Evolutionary conservation across 2,329 filamentous ascomycete species (phyloP).

Genomic region (Ploettnerulaceae sp.): DNA sequence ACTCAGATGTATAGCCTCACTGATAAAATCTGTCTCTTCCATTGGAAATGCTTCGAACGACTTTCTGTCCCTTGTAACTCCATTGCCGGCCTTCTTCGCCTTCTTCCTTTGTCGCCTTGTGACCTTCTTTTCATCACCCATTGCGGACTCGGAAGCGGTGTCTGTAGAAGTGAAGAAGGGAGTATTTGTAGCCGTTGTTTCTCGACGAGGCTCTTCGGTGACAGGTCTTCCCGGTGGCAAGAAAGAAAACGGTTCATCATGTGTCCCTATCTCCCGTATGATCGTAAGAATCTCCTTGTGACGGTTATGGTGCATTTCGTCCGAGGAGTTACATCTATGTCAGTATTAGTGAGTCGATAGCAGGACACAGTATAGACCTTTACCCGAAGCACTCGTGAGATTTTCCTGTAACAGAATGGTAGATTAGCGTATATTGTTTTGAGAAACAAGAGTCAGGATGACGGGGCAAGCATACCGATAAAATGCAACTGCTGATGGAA

Average conservation of each 20-base stretch:
- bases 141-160: constrained; percentile 19
- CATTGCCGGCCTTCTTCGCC: constrained; percentile 23
- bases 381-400: constrained; percentile 32
- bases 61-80: constrained; percentile 10
- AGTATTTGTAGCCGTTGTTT: constrained; percentile 5
- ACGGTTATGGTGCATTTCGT: constrained; percentile 32
- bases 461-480: constrained; percentile 25
- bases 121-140: constrained; percentile 9
- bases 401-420: constrained; percentile 22
- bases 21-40: constrained; percentile 29
- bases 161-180: constrained; percentile 18
- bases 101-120: constrained; percentile 28
- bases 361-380: not conserved
- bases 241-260: constrained; percentile 19
- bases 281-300: constrained; percentile 32
- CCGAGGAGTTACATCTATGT: constrained; percentile 29
- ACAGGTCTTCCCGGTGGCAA: constrained; percentile 5
- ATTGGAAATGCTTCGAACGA: constrained; percentile 23
- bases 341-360: constrained; percentile 10
- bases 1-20: constrained; percentile 29
- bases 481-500: constrained; percentile 35
- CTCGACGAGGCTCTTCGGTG: constrained; percentile 6
- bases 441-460: not conserved
- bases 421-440: constrained; percentile 3
- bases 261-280: constrained; percentile 23